Percentiles rank a stretch among this genome's conserved stretches.
phyloP scores from a whole-genome alignment of 768 basidiomycete species.

The Amylocystis lapponica region DNA sequence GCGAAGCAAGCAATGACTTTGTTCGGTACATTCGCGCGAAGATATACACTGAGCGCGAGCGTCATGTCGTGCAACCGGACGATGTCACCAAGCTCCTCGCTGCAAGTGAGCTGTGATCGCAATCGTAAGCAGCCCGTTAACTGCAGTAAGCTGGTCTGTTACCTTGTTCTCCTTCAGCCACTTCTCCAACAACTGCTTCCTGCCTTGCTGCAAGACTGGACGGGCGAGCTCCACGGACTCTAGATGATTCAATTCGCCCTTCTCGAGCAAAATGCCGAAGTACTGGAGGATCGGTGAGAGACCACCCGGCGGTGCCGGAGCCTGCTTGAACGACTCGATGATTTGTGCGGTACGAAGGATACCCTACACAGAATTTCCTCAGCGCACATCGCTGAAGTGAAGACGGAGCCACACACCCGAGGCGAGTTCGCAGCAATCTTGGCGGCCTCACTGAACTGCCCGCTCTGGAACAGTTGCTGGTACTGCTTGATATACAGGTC shows the following conservation, averaged over 20 bases:
- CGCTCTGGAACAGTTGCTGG: constrained; percentile 81
- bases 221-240: constrained; percentile 95
- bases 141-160: not conserved
- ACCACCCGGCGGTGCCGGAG: constrained; percentile 85
- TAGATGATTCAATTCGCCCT: constrained; percentile 94
- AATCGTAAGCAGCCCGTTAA: not conserved
- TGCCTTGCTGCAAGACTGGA: constrained; percentile 91
- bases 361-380: constrained; percentile 45
- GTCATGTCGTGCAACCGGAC: constrained; percentile 95
- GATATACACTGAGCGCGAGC: constrained; percentile 93
- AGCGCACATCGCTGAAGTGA: not conserved
- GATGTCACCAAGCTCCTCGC: constrained; percentile 96
- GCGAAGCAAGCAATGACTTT: constrained; percentile 99
- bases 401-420: constrained; percentile 57
- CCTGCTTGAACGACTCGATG: constrained; percentile 96
- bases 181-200: constrained; percentile 95
- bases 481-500: constrained; percentile 95
- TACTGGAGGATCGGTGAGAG: constrained; percentile 96
- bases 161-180: constrained; percentile 99
- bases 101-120: constrained; percentile 80
- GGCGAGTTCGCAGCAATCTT: constrained; percentile 98
- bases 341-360: constrained; percentile 92
- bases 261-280: constrained; percentile 97
- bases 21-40: constrained; percentile 95
- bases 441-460: constrained; percentile 90